A percentile compares a stretch with the other conserved stretches of the same genome.
These are phyloP conservation scores for Neopestalotiopsis sp. DNA, from an alignment of 2,329 filamentous ascomycete genomes.

Conservation along the genomic window DNA sequence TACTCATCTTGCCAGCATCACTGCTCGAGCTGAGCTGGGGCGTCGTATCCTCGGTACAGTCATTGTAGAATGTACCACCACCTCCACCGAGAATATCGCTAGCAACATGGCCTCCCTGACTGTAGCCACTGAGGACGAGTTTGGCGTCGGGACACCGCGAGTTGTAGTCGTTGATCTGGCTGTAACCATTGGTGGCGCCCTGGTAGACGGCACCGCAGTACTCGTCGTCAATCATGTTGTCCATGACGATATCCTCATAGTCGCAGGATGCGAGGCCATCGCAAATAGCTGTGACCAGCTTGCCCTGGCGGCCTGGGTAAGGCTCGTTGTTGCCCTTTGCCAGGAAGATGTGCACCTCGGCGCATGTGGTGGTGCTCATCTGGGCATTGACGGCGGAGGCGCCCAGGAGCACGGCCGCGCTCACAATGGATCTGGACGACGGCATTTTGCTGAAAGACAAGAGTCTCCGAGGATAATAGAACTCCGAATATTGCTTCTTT, in stretches of 20 bases:
- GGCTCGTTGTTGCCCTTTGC: constrained; percentile 40
- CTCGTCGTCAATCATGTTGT: constrained; percentile 32
- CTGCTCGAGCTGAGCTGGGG: constrained; percentile 33
- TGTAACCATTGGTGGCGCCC: constrained; percentile 40
- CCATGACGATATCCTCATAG: constrained; percentile 38
- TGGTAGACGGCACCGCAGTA: constrained; percentile 45
- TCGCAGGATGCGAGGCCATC: constrained; percentile 26
- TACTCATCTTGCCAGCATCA: constrained; percentile 40
- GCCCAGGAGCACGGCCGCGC: constrained; percentile 1
- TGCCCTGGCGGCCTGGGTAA: constrained; percentile 40
- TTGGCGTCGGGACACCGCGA: constrained; percentile 45
- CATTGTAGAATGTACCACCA: constrained; percentile 38
- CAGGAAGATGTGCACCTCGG: constrained; percentile 32
- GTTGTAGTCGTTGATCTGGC: constrained; percentile 46
- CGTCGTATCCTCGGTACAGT: constrained; percentile 32
- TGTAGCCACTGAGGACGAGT: constrained; percentile 48
- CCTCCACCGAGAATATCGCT: constrained; percentile 43
- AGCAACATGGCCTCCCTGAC: constrained; percentile 45
- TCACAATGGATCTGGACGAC: background rate
- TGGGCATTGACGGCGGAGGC: background rate
- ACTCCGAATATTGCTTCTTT: background rate
- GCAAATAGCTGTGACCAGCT: constrained; percentile 35
- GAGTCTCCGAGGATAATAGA: background rate
- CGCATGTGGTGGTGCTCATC: constrained; percentile 19
- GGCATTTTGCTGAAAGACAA: background rate